phyloP scores from a whole-genome alignment of 305 asterid genomes.

The Solanum hybrid region DNA sequence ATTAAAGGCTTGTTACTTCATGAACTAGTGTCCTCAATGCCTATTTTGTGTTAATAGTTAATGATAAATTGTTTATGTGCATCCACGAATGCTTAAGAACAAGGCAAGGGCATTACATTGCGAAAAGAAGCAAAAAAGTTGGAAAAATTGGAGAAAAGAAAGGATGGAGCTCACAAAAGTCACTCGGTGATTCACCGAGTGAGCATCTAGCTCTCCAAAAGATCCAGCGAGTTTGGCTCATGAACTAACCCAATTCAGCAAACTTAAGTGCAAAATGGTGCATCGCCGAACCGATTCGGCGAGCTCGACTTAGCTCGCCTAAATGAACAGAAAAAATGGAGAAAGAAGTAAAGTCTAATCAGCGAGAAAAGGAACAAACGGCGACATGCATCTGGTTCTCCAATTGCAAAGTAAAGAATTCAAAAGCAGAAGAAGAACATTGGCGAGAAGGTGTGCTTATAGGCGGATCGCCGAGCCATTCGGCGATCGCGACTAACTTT shows the following conservation, averaged over 20 bases:
- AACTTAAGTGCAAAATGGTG: background rate
- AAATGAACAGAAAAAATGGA: no score
- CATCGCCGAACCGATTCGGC: background rate
- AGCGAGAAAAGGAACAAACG: background rate
- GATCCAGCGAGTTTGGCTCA: background rate
- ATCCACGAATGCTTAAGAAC: background rate
- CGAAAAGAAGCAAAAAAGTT: background rate
- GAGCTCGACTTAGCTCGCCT: background rate
- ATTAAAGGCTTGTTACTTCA: background rate
- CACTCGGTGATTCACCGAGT: background rate
- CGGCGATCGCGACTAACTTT: background rate
- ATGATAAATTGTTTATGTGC: background rate
- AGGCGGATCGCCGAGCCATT: background rate
- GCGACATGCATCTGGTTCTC: background rate
- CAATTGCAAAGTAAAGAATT: background rate
- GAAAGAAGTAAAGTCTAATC: background rate
- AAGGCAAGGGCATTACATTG: background rate
- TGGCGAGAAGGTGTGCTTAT: background rate
- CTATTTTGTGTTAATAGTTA: background rate
- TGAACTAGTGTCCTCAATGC: background rate
- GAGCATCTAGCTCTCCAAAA: background rate
- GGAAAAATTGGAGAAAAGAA: no score
- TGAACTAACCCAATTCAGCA: background rate
- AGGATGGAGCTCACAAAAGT: background rate
- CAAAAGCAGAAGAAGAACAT: background rate